Conservation (phyloP, 1,139 yeast genomes). For the Pichia sp. region DNA sequence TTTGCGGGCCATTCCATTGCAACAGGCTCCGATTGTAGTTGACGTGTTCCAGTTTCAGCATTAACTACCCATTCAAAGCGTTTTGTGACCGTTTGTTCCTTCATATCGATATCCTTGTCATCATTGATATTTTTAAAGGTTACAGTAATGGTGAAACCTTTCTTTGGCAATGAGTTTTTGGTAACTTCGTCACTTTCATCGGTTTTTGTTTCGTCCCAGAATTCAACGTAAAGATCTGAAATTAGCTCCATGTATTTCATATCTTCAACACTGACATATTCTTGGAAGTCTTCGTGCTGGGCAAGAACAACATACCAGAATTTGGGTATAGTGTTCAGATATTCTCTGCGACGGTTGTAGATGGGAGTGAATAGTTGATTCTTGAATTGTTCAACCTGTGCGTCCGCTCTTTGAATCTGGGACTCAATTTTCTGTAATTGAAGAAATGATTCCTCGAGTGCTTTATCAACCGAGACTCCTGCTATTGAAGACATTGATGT, state of each 20-base stretch:
- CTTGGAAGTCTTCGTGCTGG: conserved; percentile 71
- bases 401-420: conserved; percentile 48
- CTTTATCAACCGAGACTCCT: too few species aligned
- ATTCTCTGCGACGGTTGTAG: conserved; percentile 41
- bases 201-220: conserved; percentile 13
- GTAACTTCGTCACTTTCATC: conserved; percentile 20
- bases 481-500: too few species aligned
- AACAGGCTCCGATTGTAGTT: conserved; percentile 40
- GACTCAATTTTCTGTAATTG: conserved; percentile 50
- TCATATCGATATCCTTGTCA: conserved; percentile 29
- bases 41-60: conserved; percentile 46
- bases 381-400: conserved; percentile 44
- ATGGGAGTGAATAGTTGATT: conserved; percentile 44
- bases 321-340: conserved; percentile 45
- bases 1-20: conserved; percentile 55
- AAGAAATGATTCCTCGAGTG: conserved; percentile 26
- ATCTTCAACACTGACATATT: conserved; percentile 59
- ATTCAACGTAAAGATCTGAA: conserved; percentile 36
- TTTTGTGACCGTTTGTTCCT: conserved; percentile 48
- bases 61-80: conserved; percentile 36
- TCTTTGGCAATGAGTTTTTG: conserved; percentile 33
- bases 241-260: conserved; percentile 59
- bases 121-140: conserved; percentile 35
- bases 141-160: conserved; percentile 48
- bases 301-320: conserved; percentile 76